Evolutionary conservation across 1,284 basidiomycete species (phyloP), one percentile per base, ranked within the genome.

Genomic region (Cryptococcus hybrid): DNA sequence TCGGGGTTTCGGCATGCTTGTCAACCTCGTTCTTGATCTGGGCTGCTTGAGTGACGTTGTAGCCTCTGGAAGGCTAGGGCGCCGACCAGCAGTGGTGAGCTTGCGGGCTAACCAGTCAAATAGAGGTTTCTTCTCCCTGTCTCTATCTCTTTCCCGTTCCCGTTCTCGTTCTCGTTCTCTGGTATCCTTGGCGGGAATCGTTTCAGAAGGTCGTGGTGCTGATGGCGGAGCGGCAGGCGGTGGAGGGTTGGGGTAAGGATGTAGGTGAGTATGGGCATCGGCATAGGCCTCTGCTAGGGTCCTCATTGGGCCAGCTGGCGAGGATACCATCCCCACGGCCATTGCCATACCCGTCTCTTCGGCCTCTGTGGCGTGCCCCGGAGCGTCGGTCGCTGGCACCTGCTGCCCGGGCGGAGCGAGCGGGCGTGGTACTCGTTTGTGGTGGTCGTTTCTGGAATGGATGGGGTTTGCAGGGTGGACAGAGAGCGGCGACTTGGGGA

Each of bases 61-160:
- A 12, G 36, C 36, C 42, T n/a, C 34, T 18, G 2, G 24, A 8
- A 35, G 12, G 54, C 57, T 51, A 62, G 54, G 7, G 58, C 66
- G 36, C 56, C 61, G 46, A 30, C 73, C 64, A 0, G 66, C 62
- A 6, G 62, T 64, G 7, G 69, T 71, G 13, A 93, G 81, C 76
- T 94, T 94, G 64, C 90, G 85, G 64, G 91, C 88, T 64, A 94
- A 86, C 91, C 91, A 94, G 66, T 90, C 89, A 69, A 93, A 87
- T 65, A 94, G 87, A 3, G 91, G 91, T 74, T 92, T 90, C 7
- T 51, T 56, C 15, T 42, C 50, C 3, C 39, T 15, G 12, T 45
- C 43, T 45, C 43, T n/a, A 15, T 9, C 15, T 45, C 15, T 7
- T 7, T 15, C 9, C 43, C 35, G n/a, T 44, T 46, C 36, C 42